Evolutionary conservation across 345 rosid species (phyloP).

Genomic region (Populus ilicifolia): DNA sequence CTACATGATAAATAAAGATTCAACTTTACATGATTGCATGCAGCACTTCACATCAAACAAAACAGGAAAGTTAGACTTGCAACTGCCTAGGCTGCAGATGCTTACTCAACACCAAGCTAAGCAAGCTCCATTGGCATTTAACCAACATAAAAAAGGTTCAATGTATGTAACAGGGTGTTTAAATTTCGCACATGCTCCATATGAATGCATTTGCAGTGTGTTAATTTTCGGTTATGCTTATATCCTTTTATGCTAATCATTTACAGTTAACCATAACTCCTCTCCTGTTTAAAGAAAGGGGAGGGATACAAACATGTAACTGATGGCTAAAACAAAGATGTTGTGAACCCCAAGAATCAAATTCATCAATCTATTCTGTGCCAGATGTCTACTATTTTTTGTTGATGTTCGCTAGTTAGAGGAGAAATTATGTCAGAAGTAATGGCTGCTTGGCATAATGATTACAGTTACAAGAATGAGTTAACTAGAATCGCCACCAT

Average conservation of each 20-base stretch:
- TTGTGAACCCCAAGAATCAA: neutral
- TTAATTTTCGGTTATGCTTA: neutral
- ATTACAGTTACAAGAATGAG: neutral
- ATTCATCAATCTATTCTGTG: neutral
- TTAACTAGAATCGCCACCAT: neutral
- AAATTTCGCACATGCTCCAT: neutral
- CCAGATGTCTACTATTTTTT: neutral
- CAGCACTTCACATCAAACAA: neutral
- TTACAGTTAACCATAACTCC: neutral
- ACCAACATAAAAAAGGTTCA: neutral
- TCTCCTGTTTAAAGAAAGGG: neutral
- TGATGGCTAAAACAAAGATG: neutral
- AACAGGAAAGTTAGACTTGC: neutral
- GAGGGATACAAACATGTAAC: neutral
- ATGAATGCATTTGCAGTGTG: neutral
- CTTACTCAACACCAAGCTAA: neutral
- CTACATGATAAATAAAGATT: neutral
- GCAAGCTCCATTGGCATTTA: neutral
- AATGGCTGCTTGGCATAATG: neutral
- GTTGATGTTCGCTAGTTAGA: neutral
- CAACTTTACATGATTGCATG: neutral
- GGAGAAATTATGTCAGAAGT: slow-evolving; percentile 1
- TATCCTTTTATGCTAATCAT: neutral
- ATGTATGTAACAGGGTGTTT: neutral
- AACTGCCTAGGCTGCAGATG: neutral